A percentile compares a stretch with the other conserved stretches of the same genome.
Conservation (phyloP, 73 alveolate species). For the Symbiodinium pilosum region DNA sequence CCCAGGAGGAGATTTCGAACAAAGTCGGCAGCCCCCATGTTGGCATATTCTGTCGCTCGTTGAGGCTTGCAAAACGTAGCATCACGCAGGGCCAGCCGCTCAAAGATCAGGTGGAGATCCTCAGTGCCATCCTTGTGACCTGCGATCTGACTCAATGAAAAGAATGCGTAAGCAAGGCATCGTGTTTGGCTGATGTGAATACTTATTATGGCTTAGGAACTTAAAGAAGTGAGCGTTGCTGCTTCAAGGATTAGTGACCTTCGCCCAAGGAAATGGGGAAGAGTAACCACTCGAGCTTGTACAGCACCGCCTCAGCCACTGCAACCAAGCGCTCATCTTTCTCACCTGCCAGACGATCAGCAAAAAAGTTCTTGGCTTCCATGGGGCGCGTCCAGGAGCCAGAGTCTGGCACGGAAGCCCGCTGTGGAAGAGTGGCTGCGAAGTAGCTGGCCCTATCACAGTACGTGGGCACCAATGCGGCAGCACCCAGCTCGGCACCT, state of each 20-base stretch:
- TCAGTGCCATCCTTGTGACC: slow-evolving; percentile 11
- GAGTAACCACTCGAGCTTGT: slow-evolving; percentile 3
- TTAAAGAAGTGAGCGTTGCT: too few species aligned
- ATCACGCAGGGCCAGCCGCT: not conserved
- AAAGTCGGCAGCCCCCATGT: slow-evolving; percentile 1
- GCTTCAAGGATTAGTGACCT: too few species aligned
- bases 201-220: too few species aligned
- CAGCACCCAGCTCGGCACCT: not conserved
- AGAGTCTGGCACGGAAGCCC: not conserved
- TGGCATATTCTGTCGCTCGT: not conserved
- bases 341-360: too few species aligned
- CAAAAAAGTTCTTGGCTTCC: too few species aligned
- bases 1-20: not conserved
- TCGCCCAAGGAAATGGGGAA: not conserved
- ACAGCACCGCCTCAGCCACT: not conserved
- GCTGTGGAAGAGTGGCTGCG: not conserved
- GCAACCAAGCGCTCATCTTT: too few species aligned
- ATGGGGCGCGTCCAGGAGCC: too few species aligned
- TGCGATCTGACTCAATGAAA: too few species aligned
- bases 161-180: too few species aligned
- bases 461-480: not conserved
- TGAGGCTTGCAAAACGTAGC: not conserved
- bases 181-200: too few species aligned
- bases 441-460: not conserved
- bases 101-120: not conserved